Base-by-base conservation (phyloP, 768 basidiomycete genomes). In the Lentinus tigrinus region DNA sequence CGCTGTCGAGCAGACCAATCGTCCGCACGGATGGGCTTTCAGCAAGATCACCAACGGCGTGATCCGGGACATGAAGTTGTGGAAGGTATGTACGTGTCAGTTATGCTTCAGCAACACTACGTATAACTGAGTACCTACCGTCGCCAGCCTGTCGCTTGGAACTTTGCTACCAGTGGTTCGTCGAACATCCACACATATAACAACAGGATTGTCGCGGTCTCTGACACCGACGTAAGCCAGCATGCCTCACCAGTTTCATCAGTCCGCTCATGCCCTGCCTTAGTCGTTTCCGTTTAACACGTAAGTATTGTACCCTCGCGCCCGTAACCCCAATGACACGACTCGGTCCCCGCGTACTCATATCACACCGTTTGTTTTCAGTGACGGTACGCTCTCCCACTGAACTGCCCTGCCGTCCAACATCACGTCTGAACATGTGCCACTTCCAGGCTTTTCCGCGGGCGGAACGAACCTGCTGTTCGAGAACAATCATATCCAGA, bases 281-380 rank as follows among this genome's bases (percentile, higher is more conserved):
- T 58, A 83, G 80, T 75, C 80, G 1, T 83, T 84, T 72, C 83
- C 84, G 8, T 84, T 83, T 69, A 85, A 85, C 61, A 85, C 82
- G 82, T 84, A 67, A 46, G 81, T 64, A n/a, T 10, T 39, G n/a
- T n/a, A n/a, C n/a, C n/a, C n/a, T n/a, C n/a, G n/a, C n/a, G n/a
- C n/a, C n/a, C n/a, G n/a, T n/a, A n/a, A n/a, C n/a, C n/a, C n/a
- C n/a, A n/a, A n/a, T n/a, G n/a, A n/a, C n/a, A n/a, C n/a, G n/a
- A n/a, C n/a, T n/a, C n/a, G n/a, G n/a, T n/a, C n/a, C n/a, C n/a
- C n/a, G n/a, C n/a, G n/a, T n/a, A n/a, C n/a, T n/a, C n/a, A n/a
- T n/a, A n/a, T n/a, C n/a, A n/a, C n/a, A n/a, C n/a, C n/a, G n/a
- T n/a, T n/a, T n/a, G n/a, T n/a, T n/a, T 42, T 26, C 59, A 77